Evolutionary conservation across 2,329 filamentous ascomycete species (phyloP).

Genomic region (Trichoderma afroharzianum): DNA sequence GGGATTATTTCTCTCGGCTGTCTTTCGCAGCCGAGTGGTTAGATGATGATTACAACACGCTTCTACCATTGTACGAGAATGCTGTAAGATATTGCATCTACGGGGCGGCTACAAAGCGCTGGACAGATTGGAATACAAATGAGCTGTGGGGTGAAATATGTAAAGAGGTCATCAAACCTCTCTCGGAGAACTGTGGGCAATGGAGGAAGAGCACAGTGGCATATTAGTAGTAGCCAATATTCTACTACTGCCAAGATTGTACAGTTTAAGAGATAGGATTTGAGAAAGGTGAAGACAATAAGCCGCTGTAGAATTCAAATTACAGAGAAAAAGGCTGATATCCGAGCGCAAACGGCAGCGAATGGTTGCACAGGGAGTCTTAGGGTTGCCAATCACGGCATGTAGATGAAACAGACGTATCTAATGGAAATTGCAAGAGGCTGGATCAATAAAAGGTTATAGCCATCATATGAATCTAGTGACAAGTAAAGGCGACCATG

Average conservation of each 20-base stretch:
- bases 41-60: background rate
- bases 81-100: constrained; percentile 11
- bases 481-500: background rate
- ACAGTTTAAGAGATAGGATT: too few species aligned
- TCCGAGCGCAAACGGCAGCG: too few species aligned
- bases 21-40: background rate
- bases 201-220: background rate
- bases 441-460: too few species aligned
- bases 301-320: too few species aligned
- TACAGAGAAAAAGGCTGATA: too few species aligned
- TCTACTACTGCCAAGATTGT: too few species aligned
- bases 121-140: background rate
- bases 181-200: constrained; percentile 11
- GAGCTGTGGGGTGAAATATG: constrained; percentile 10
- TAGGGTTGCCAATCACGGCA: too few species aligned
- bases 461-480: too few species aligned
- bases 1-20: background rate
- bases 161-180: constrained; percentile 5
- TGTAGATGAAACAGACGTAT: too few species aligned
- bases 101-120: background rate
- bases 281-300: too few species aligned
- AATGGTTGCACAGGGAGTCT: too few species aligned
- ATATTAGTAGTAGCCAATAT: background rate
- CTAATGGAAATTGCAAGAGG: too few species aligned
- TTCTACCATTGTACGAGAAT: background rate